Evolutionary conservation across 164 flowering plant genomes (phyloP).

Genomic region (Cinnamomum chago): DNA sequence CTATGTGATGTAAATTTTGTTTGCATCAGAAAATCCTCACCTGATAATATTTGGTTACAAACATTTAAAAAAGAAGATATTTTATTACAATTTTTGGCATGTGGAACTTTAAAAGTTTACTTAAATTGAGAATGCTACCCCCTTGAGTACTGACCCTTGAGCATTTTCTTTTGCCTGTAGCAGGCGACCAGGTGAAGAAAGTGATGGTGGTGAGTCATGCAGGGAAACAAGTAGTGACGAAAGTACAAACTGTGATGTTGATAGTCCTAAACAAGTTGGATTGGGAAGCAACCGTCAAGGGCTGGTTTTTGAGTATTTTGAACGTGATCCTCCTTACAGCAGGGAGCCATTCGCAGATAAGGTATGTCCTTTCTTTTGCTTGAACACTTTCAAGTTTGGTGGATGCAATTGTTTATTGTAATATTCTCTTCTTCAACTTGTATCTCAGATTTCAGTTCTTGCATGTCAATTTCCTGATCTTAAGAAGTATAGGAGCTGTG

Average conservation of each 20-base stretch:
- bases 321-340: slow-evolving; percentile 44
- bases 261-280: slow-evolving; percentile 20
- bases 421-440: slow-evolving; percentile 3
- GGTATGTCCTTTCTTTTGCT: slow-evolving; percentile 29
- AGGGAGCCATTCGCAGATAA: slow-evolving; percentile 65
- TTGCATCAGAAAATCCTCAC: too few relatives aligned
- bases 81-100: too few relatives aligned
- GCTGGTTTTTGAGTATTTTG: slow-evolving; percentile 54
- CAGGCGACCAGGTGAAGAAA: slow-evolving; percentile 54
- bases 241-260: slow-evolving; percentile 41
- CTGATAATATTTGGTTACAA: too few relatives aligned
- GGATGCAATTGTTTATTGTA: not conserved
- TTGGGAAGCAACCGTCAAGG: slow-evolving; percentile 33
- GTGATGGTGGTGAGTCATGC: slow-evolving; percentile 48
- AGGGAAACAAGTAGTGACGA: slow-evolving; percentile 46
- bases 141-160: too few relatives aligned
- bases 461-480: slow-evolving; percentile 52
- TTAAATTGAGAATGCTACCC: too few relatives aligned
- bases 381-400: not conserved
- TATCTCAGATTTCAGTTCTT: slow-evolving; percentile 47
- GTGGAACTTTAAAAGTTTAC: too few relatives aligned
- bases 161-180: not conserved
- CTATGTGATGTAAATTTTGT: too few relatives aligned
- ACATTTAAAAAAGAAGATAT: too few relatives aligned
- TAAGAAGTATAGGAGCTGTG: slow-evolving; percentile 54